These are phyloP conservation scores for Didymella glomerata DNA, from an alignment of 2,329 filamentous ascomycete genomes.

Conservation along the genomic window DNA sequence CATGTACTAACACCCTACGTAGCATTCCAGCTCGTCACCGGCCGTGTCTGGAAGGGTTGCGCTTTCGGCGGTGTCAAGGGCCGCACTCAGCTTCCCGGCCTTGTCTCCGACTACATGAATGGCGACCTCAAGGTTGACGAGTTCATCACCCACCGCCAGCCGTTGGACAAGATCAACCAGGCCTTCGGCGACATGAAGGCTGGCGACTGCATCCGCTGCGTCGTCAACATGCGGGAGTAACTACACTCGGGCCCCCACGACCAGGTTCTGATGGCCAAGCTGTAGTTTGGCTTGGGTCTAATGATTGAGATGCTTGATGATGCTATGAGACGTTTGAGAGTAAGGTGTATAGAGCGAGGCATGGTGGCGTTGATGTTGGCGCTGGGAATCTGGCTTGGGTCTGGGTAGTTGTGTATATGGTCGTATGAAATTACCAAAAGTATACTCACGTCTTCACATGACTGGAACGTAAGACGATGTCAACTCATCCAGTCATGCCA, in stretches of 20 bases:
- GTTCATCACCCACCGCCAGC: constrained; percentile 97
- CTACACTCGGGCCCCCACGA: constrained; percentile 25
- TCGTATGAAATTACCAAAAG: background rate
- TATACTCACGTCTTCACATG: no score
- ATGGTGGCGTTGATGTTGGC: constrained; percentile 12
- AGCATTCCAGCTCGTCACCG: constrained; percentile 99
- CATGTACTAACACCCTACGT: constrained; percentile 20
- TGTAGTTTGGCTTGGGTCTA: constrained; percentile 2
- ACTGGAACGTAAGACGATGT: no score
- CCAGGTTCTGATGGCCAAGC: constrained; percentile 8
- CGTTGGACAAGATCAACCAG: constrained; percentile 81
- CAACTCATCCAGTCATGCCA: no score
- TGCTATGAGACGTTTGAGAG: background rate
- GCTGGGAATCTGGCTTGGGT: background rate
- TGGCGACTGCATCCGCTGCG: constrained; percentile 95
- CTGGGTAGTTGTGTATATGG: background rate
- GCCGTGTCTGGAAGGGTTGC: constrained; percentile 96
- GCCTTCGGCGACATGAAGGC: constrained; percentile 95
- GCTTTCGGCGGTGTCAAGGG: constrained; percentile 99
- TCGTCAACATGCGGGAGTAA: constrained; percentile 70
- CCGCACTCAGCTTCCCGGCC: constrained; percentile 84
- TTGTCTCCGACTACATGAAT: constrained; percentile 88
- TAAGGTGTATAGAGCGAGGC: constrained; percentile 4
- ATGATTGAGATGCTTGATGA: constrained; percentile 8
- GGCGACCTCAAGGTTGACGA: constrained; percentile 97